These are phyloP conservation scores for Cladosporium sp. DNA, from an alignment of 2,329 filamentous ascomycete species.

Conservation along the genomic window DNA sequence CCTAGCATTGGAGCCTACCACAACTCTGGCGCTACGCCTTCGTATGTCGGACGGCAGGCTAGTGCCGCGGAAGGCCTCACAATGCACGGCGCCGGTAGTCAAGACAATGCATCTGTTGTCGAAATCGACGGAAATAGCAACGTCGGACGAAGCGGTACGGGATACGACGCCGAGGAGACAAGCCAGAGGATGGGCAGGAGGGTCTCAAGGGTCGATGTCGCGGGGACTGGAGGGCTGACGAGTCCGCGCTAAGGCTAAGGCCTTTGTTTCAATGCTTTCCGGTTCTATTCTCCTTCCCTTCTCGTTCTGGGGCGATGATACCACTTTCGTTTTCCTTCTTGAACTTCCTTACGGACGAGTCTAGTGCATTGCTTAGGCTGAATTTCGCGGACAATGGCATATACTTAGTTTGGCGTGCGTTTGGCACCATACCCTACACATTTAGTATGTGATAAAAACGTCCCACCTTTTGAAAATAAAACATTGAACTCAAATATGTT, in stretches of 20 bases:
- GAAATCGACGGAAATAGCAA: constrained; percentile 18
- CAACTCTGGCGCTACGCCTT: constrained; percentile 31
- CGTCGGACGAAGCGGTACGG: constrained; percentile 12
- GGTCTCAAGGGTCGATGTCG: constrained; percentile 11
- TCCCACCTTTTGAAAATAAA: background rate
- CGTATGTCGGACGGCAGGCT: constrained; percentile 39
- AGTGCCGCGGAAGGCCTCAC: constrained; percentile 39
- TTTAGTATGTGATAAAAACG: background rate
- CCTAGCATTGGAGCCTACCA: constrained; percentile 25
- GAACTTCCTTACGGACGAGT: background rate
- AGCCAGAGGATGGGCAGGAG: background rate
- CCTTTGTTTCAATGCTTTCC: background rate
- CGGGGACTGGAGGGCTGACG: constrained; percentile 12
- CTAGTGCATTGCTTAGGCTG: too few relatives aligned
- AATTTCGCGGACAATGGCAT: too few relatives aligned
- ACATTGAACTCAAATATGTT: background rate
- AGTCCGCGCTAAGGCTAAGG: background rate
- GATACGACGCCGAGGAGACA: constrained; percentile 1
- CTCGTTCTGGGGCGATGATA: background rate
- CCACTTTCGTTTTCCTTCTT: background rate
- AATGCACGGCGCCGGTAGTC: constrained; percentile 38
- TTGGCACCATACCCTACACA: background rate
- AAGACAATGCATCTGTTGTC: constrained; percentile 8
- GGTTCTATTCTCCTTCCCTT: background rate
- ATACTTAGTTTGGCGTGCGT: background rate